Base-by-base conservation (phyloP, 2,329 filamentous ascomycete genomes). In the Pezicula radicicola region DNA sequence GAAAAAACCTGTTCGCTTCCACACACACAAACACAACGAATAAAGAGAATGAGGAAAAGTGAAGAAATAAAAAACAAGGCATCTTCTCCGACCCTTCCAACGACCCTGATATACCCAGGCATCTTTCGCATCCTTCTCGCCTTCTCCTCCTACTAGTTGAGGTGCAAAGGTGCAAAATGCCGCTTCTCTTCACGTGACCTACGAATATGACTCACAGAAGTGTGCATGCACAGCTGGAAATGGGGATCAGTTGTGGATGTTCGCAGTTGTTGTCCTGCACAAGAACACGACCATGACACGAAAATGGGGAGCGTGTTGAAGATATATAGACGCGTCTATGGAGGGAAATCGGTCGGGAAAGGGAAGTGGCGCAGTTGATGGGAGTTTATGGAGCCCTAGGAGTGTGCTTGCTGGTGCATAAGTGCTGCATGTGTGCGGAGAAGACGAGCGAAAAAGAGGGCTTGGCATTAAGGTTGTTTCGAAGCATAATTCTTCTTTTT, bases 371-470 rank as follows among this genome's bases (percentile, higher is more conserved):
- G 13, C 30, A 19, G 28, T 18, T 19, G 36, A 8, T 47, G 35
- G n/a, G 3, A 19, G 19, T 19, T 19, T 19, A 19, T 19, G 21
- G 41, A n/a, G n/a, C 37, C 2, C 6, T 7, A 25, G 25, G 6
- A 40, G 37, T 19, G 37, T 40, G 37, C 37, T 16, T n/a, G 37
- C 37, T 8, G 13, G n/a, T 25, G 12, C n/a, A 21, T 18, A 37
- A 12, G 25, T 27, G n/a, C 39, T 12, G 35, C 40, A 49, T 21
- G 45, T 41, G 51, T 25, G 46, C 46, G 46, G 46, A 28, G 35
- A 97, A 91, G 80, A 92, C 91, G 49, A 97, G 43, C 30, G 39
- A 41, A 49, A 49, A 41, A 30, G 43, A 50, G 39, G 56, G 60
- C 60, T 36, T 36, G 46, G 49, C 41, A 43, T 28, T 41, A 28